These are phyloP conservation scores for Metschnikowia kunwiensis DNA, from an alignment of 805 yeast genomes.

Conservation along the genomic window DNA sequence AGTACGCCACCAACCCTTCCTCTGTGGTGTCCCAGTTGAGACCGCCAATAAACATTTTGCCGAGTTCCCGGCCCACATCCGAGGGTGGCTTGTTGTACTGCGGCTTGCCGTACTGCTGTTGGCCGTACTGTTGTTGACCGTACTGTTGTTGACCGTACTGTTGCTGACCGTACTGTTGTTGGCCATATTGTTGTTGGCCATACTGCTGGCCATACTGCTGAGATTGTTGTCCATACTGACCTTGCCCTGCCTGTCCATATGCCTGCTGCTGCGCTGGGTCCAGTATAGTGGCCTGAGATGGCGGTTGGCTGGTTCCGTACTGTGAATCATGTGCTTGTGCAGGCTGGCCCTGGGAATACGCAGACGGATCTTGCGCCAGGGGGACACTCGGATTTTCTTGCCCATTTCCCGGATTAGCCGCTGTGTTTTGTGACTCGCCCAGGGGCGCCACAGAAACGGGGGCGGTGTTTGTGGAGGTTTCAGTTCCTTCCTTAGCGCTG, in stretches of 20 bases:
- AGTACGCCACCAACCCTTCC: conserved; percentile 76
- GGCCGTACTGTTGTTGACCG: conserved; percentile 13
- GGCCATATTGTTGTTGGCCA: conserved; percentile 1
- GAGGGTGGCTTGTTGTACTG: conserved; percentile 21
- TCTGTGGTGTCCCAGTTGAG: conserved; percentile 97
- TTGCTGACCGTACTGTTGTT: conserved; percentile 4
- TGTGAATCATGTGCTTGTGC: conserved; percentile 1
- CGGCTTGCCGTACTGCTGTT: conserved; percentile 16
- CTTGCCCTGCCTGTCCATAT: conserved; percentile 1
- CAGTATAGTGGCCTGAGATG: neutral
- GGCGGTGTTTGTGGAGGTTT: conserved; percentile 1
- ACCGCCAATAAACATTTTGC: conserved; percentile 95
- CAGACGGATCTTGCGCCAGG: neutral
- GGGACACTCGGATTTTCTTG: neutral
- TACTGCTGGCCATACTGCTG: conserved; percentile 2
- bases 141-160: conserved; percentile 10
- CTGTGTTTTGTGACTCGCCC: neutral
- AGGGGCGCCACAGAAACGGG: neutral
- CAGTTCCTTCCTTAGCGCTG: conserved; percentile 1
- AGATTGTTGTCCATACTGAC: conserved; percentile 4
- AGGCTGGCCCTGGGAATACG: conserved; percentile 1
- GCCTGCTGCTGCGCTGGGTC: neutral
- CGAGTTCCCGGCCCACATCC: conserved; percentile 55
- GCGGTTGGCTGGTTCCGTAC: neutral
- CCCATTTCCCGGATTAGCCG: neutral